phyloP scores from a whole-genome alignment of 495 filamentous ascomycete genomes.

The Astrothelium subdiscretum region DNA sequence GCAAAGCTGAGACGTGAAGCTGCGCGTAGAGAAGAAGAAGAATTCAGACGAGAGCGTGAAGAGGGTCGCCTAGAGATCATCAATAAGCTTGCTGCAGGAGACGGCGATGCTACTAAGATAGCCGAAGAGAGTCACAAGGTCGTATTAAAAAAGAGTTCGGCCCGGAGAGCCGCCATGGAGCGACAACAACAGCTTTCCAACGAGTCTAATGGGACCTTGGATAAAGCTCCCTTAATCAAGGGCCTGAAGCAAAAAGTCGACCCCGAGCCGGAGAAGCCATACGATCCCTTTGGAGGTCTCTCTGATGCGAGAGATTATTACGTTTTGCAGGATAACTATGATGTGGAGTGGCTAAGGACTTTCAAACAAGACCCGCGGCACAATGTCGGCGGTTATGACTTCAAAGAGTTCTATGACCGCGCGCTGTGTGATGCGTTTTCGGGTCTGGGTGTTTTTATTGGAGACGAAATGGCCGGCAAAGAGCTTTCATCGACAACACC shows the following conservation, averaged over 20 bases:
- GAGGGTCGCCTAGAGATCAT: slow-evolving; percentile 49
- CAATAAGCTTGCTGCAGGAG: slow-evolving; percentile 35
- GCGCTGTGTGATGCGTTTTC: slow-evolving; percentile 82
- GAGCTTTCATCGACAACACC: slow-evolving; percentile 17
- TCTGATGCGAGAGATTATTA: slow-evolving; percentile 58
- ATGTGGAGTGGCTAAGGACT: slow-evolving; percentile 48
- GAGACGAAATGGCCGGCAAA: slow-evolving; percentile 54
- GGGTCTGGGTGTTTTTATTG: slow-evolving; percentile 71
- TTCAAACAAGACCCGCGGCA: slow-evolving; percentile 47
- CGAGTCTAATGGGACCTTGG: slow-evolving; percentile 21
- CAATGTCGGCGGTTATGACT: slow-evolving; percentile 71
- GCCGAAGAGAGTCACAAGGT: slow-evolving; percentile 48
- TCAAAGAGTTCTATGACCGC: slow-evolving; percentile 66
- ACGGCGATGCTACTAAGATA: slow-evolving; percentile 39
- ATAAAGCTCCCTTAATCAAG: slow-evolving; percentile 45
- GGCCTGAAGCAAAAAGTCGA: slow-evolving; percentile 59
- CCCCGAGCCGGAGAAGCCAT: slow-evolving; percentile 57
- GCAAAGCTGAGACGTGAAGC: slow-evolving; percentile 43
- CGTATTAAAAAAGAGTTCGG: slow-evolving; percentile 53
- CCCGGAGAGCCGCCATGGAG: slow-evolving; percentile 20
- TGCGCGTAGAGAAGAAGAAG: slow-evolving; percentile 42
- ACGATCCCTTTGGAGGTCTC: slow-evolving; percentile 79
- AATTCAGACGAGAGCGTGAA: slow-evolving; percentile 47
- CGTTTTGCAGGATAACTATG: slow-evolving; percentile 53
- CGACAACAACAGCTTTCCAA: slow-evolving; percentile 24